These are phyloP conservation scores for Antitrichia curtipendula DNA, from an alignment of 225 moss, liverwort and hornwort species.

Conservation along the genomic window DNA sequence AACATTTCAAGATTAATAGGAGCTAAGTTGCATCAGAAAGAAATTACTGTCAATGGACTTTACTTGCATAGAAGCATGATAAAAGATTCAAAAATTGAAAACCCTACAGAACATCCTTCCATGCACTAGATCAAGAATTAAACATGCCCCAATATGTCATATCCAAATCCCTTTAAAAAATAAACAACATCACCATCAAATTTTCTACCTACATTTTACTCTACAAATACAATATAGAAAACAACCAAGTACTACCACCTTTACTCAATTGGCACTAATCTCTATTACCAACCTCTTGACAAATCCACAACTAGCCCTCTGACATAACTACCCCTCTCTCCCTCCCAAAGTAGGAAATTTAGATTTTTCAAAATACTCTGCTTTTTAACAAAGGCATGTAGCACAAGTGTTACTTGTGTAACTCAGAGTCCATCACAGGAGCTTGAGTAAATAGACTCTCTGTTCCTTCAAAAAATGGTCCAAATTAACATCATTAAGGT, in stretches of 20 bases:
- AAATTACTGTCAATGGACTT: too few relatives aligned
- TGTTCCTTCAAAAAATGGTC: neutral
- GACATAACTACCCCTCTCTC: neutral
- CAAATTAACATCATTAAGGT: neutral
- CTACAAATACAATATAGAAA: too few relatives aligned
- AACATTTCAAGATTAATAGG: accelerated
- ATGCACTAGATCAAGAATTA: neutral
- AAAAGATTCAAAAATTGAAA: neutral
- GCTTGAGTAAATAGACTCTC: neutral
- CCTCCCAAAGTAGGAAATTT: neutral
- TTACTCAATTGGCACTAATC: accelerated
- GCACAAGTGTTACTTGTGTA: too few relatives aligned
- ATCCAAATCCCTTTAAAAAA: too few relatives aligned
- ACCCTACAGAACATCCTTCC: neutral
- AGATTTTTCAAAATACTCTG: neutral
- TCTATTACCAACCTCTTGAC: neutral
- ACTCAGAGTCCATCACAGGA: neutral
- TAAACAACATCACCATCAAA: too few relatives aligned
- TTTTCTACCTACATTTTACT: too few relatives aligned
- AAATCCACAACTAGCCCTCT: neutral
- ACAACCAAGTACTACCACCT: too few relatives aligned
- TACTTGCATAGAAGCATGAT: too few relatives aligned
- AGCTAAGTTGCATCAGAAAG: too few relatives aligned
- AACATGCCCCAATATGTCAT: neutral
- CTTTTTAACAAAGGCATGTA: neutral